A percentile compares a stretch with the other conserved stretches of the same genome.
These are phyloP conservation scores for Fomes fomentarius DNA, from an alignment of 1,284 basidiomycete genomes.

Conservation along the genomic window DNA sequence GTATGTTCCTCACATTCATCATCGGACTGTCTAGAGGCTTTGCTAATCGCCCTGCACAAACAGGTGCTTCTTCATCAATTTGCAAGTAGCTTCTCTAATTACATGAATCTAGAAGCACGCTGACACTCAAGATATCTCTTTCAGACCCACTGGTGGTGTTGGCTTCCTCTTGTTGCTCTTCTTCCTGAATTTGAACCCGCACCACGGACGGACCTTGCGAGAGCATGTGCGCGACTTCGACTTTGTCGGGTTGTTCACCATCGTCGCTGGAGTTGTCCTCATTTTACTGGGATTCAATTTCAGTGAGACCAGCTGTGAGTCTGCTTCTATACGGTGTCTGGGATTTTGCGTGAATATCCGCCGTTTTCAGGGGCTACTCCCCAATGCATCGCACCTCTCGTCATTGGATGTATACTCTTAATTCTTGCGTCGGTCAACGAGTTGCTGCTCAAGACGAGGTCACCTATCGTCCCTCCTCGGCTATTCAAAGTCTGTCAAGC, in stretches of 20 bases:
- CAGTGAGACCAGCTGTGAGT: constrained; percentile 67
- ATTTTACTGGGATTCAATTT: constrained; percentile 85
- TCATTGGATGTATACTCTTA: constrained; percentile 66
- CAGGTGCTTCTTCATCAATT: constrained; percentile 77
- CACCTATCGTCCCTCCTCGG: constrained; percentile 81
- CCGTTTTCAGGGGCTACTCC: constrained; percentile 37
- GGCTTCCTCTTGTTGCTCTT: constrained; percentile 75
- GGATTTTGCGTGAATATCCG: not conserved
- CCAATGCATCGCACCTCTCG: constrained; percentile 75
- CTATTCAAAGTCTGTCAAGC: constrained; percentile 61
- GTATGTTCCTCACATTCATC: constrained; percentile 37
- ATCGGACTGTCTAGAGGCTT: too few relatives aligned
- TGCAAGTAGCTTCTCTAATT: constrained; percentile 46
- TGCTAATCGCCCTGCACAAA: not conserved
- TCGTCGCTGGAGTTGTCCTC: constrained; percentile 75
- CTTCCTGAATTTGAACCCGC: constrained; percentile 85
- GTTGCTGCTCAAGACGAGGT: constrained; percentile 67
- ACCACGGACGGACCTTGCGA: constrained; percentile 55
- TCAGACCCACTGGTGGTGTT: constrained; percentile 77
- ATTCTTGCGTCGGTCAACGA: constrained; percentile 67
- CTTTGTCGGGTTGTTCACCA: constrained; percentile 71
- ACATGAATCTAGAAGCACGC: too few relatives aligned
- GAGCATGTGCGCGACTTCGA: constrained; percentile 75
- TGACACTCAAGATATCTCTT: too few relatives aligned
- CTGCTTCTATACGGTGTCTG: not conserved